These are phyloP conservation scores for Nakaseomyces nivariensis DNA, from an alignment of 1,139 yeast genomes.

Conservation along the genomic window DNA sequence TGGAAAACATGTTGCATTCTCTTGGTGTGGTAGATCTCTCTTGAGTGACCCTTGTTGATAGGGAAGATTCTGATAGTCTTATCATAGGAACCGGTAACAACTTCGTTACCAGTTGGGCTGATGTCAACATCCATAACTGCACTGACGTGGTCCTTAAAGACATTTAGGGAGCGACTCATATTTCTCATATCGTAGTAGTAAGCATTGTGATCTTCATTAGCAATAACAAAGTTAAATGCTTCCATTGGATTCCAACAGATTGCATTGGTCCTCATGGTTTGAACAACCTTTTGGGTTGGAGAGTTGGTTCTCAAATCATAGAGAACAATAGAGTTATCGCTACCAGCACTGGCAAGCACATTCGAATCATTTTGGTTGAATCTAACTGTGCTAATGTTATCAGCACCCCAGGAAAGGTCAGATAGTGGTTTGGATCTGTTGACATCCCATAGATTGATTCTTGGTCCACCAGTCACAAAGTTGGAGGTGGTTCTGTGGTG, in stretches of 20 bases:
- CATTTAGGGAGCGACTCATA: slow-evolving; percentile 65
- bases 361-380: slow-evolving; percentile 89
- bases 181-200: slow-evolving; percentile 96
- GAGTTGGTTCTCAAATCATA: slow-evolving; percentile 90
- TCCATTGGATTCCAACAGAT: slow-evolving; percentile 98
- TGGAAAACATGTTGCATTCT: slow-evolving; percentile 93
- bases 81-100: slow-evolving; percentile 93
- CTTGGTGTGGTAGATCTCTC: slow-evolving; percentile 93
- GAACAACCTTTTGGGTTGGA: slow-evolving; percentile 84
- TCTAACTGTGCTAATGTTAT: slow-evolving; percentile 69
- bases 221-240: slow-evolving; percentile 87
- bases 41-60: slow-evolving; percentile 74
- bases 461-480: slow-evolving; percentile 90
- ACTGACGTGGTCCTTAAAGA: slow-evolving; percentile 91
- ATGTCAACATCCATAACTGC: slow-evolving; percentile 93
- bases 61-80: slow-evolving; percentile 78
- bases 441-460: slow-evolving; percentile 83
- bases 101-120: slow-evolving; percentile 93
- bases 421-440: slow-evolving; percentile 67
- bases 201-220: slow-evolving; percentile 88
- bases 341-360: slow-evolving; percentile 81
- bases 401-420: slow-evolving; percentile 92
- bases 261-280: slow-evolving; percentile 74
- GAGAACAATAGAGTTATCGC: slow-evolving; percentile 81
- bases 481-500: slow-evolving; percentile 66